Percentiles rank a stretch among this genome's conserved stretches.
Evolutionary conservation across 208 protist genomes (phyloP).

Genomic region (Naegleria gruberi): DNA sequence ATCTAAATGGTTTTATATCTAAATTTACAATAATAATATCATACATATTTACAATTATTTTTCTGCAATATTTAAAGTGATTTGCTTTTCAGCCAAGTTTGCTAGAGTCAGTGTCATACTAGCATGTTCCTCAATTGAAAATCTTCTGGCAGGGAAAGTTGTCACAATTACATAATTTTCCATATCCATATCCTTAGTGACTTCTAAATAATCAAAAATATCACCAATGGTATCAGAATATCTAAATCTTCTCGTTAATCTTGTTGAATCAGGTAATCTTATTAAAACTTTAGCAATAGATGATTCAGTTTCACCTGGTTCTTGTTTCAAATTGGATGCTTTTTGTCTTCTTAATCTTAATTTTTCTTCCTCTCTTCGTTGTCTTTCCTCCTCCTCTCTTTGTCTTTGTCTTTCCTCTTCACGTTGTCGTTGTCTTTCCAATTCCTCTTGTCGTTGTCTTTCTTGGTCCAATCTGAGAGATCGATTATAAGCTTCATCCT

Average conservation of each 20-base stretch:
- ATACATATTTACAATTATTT: not conserved
- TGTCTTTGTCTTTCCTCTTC: not conserved
- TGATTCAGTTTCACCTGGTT: not conserved
- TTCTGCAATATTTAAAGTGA: not conserved
- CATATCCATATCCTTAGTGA: not conserved
- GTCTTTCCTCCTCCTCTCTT: not conserved
- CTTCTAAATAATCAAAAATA: not conserved
- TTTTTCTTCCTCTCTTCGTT: not conserved
- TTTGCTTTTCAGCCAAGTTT: not conserved
- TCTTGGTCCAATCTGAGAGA: not conserved
- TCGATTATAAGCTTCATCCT: not conserved
- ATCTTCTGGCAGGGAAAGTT: not conserved
- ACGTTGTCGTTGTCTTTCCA: not conserved
- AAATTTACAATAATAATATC: not conserved
- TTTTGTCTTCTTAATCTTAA: not conserved
- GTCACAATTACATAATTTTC: not conserved
- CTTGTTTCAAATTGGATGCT: not conserved
- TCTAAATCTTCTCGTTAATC: not conserved
- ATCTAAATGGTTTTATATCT: not conserved
- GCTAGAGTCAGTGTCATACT: not conserved
- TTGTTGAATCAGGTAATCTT: not conserved
- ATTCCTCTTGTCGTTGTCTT: not conserved
- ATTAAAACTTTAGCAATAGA: not conserved
- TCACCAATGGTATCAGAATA: not conserved
- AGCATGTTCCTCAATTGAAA: not conserved